Base-by-base conservation (phyloP, 805 yeast genomes). In the Ogataea glucozyma region DNA sequence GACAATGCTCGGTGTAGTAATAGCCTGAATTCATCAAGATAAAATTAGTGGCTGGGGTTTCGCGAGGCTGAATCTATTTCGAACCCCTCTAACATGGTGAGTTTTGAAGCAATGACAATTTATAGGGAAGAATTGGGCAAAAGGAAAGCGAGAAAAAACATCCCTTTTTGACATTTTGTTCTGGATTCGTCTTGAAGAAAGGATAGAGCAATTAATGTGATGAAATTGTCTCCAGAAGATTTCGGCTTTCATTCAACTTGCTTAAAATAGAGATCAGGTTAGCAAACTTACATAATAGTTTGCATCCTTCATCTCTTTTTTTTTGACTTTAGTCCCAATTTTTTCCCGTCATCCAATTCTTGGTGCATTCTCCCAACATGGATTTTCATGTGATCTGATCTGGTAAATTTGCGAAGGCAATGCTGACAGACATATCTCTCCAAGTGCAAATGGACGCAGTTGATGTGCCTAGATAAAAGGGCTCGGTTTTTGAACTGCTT, bases 331-430 rank as follows among this genome's bases (percentile, higher is more conserved):
- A 31, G 22, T 4, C 34, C 26, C 20, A 29, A 7, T 13, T 32
- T 39, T 24, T 40, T 48, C 21, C 41, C 43, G 8, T 39, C 39
- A 32, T 39, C 31, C 10, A 38, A 30, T 13, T 38, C 48, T 31
- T 47, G 49, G 40, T 61, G 66, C 51, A 59, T 53, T 48, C 65
- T 76, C 54, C 76, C 76, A 48, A 79, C 65, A 58, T 83, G 88
- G 57, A 81, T 86, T 35, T 77, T 75, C 53, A 82, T 68, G 53
- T 83, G 84, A 56, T 83, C 89, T 11, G 82, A 73, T 43, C 89
- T 63, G 46, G 85, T 77, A 52, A 83, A 83, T 51, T 75, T 76
- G 58, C 81, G 82, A 31, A 68, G 69, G 55, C 89, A 83, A 35
- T 67, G 62, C 13, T 66, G 55, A 55, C 88, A 83, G 37, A 71